Base-by-base conservation (phyloP, 306 rosid genomes). In the Sindora glabra region DNA sequence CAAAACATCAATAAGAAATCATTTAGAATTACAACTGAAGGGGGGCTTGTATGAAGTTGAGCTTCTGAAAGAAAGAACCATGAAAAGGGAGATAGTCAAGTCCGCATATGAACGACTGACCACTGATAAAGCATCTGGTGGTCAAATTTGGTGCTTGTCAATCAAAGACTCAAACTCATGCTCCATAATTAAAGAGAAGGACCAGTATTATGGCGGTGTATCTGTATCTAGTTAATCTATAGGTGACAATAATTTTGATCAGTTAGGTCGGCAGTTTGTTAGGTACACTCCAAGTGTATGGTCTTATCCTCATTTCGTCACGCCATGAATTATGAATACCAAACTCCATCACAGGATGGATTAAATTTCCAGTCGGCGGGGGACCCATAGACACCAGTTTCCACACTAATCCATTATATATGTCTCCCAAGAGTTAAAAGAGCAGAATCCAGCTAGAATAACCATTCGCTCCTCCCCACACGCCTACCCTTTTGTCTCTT, bases 261-360 rank as follows among this genome's bases (percentile, higher is more conserved):
- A 82, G 78, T 83, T 77, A 71, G 87, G 94, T 63, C 68, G 29
- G 40, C 46, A 27, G 74, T 83, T 70, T 69, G 83, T 88, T 79
- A 78, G 73, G 70, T 38, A 70, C 75, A 65, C 72, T 69, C 56
- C 70, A 70, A 60, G 80, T 55, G 68, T 67, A 62, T 69, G 72
- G 71, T 70, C 40, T 49, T 59, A 67, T 82, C 71, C 55, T 44
- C 59, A 68, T 37, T 72, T 73, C 50, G 24, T 77, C 77, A 64
- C 71, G 86, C 67, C 75, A 81, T 74, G 23, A 62, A 65, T 79
- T 77, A 83, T 73, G 75, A 72, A 72, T 79, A 68, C 96, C 92
- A 71, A 80, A 85, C 92, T 65, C 53, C 70, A 56, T 77, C 69
- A 56, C 62, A 63, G 68, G 54, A 63, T 26, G 71, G 74, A 54